phyloP scores from a whole-genome alignment of 2,329 filamentous ascomycete genomes.

The Lasiodiplodia citricola region DNA sequence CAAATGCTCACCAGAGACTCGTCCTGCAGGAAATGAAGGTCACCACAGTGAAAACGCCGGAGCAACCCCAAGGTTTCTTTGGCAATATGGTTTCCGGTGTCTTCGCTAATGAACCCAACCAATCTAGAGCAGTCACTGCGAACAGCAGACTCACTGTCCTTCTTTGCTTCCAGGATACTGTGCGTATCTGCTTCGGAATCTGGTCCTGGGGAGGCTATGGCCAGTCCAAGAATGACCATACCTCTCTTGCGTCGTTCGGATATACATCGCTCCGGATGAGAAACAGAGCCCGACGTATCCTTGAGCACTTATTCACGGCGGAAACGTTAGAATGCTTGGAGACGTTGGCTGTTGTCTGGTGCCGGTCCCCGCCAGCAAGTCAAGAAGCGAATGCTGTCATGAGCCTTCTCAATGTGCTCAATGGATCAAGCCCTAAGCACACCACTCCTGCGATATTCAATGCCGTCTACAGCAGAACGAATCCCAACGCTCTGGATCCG shows the following conservation, averaged over 20 bases:
- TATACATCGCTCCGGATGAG: constrained; percentile 92
- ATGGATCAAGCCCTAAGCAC: constrained; percentile 87
- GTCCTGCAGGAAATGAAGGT: constrained; percentile 74
- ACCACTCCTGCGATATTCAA: constrained; percentile 95
- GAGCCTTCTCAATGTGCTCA: constrained; percentile 85
- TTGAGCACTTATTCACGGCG: constrained; percentile 91
- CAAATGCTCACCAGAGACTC: constrained; percentile 82
- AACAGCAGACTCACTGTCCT: constrained; percentile 93
- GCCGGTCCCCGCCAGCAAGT: constrained; percentile 54
- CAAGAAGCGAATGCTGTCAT: constrained; percentile 71
- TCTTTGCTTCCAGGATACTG: constrained; percentile 94
- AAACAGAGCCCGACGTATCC: constrained; percentile 82
- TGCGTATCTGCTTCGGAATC: constrained; percentile 88
- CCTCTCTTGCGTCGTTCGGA: constrained; percentile 79
- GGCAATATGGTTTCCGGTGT: constrained; percentile 93
- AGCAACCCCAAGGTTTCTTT: constrained; percentile 86
- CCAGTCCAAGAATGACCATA: constrained; percentile 62
- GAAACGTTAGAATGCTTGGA: constrained; percentile 94
- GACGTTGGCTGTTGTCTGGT: constrained; percentile 87
- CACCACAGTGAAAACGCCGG: constrained; percentile 74
- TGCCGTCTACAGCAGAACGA: constrained; percentile 92
- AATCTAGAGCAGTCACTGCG: constrained; percentile 81
- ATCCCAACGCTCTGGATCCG: constrained; percentile 78
- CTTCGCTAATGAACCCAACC: constrained; percentile 77
- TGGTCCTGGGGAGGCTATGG: constrained; percentile 88